Base-by-base conservation (phyloP, 305 asterid species). In the Withania somnifera region DNA sequence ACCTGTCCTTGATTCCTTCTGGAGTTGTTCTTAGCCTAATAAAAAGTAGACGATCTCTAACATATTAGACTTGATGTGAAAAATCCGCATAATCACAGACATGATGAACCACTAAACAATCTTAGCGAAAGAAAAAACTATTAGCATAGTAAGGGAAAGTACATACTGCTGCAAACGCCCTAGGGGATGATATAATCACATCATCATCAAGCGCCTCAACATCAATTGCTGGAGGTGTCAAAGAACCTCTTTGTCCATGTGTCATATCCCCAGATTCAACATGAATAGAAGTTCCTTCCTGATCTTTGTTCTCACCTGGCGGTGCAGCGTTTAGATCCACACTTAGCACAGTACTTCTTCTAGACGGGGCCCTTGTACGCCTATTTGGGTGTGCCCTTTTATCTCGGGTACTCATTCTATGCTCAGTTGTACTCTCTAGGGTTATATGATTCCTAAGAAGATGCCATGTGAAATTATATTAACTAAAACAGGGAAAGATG, bases 191-290 rank as follows among this genome's bases (percentile, higher is more conserved):
- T 80, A 96, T 89, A 86, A 94, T 80, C 76, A 80, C 82, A 34
- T 94, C 97, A 89, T 96, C 98, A 84, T 96, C 99, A 38, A 89
- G 61, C 42, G 91, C 93, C 67, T 94, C 99, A 19, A 96, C 77
- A 87, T 93, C 98, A 82, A 94, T 96, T 30, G 97, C 86, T 58
- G 89, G 87, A 84, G 94, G 86, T 63, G 84, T 64, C n/a, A 85
- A 56, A 5, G 79, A 20, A 83, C 82, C 89, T 83, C 52, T 85
- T 80, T 22, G 88, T 64, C 53, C 79, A 9, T 84, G 86, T 83
- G 87, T 91, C 63, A 63, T 76, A 14, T 77, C 85, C 66, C 78
- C 92, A 14, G 89, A 63, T 83, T 85, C 83, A 78, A 87, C 73
- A 52, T 5, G 82, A 47, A 83, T 75, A 69, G 94, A 88, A 54